These are phyloP conservation scores for Raffaelea albimanens DNA, from an alignment of 2,329 filamentous ascomycete species.

Conservation along the genomic window DNA sequence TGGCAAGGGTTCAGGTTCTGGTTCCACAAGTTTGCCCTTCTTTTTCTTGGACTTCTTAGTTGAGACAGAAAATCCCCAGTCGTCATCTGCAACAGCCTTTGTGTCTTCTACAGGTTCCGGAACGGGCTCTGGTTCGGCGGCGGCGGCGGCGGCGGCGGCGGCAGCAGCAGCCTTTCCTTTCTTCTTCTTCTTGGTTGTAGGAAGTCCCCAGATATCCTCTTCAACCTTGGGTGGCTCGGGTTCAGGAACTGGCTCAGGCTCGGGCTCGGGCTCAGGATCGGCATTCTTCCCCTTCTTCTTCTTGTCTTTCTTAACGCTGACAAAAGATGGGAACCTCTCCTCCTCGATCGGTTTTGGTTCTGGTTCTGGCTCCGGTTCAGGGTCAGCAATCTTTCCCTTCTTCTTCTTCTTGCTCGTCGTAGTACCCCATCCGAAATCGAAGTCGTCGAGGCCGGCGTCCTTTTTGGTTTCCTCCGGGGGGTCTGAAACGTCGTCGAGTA, in stretches of 20 bases:
- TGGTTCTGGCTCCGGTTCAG: conserved; percentile 4
- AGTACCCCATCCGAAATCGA: conserved; percentile 20
- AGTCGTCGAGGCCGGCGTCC: conserved; percentile 17
- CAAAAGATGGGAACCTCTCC: conserved; percentile 17
- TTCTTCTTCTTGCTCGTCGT: conserved; percentile 18
- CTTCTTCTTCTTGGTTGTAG: conserved; percentile 33
- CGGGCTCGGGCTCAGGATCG: conserved; percentile 17
- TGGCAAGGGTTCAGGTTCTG: conserved; percentile 8
- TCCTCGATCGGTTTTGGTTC: conserved; percentile 8
- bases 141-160: neutral
- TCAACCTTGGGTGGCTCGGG: conserved; percentile 15
- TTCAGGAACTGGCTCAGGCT: conserved; percentile 13
- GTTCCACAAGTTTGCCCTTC: conserved; percentile 22
- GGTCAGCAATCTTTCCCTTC: conserved; percentile 13
- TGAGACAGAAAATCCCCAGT: conserved; percentile 16
- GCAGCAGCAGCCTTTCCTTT: conserved; percentile 16
- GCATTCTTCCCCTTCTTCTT: conserved; percentile 11
- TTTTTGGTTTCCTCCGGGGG: conserved; percentile 9
- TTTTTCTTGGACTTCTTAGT: conserved; percentile 32
- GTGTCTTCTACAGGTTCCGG: conserved; percentile 22
- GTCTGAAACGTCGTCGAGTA: conserved; percentile 7
- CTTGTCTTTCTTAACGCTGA: conserved; percentile 23
- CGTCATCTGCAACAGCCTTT: conserved; percentile 20
- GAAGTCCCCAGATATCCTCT: neutral
- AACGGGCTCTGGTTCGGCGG: neutral